A percentile compares a stretch with the other conserved stretches of the same genome.
phyloP scores from a whole-genome alignment of 345 rosid genomes.

The Citrus sinensis region DNA sequence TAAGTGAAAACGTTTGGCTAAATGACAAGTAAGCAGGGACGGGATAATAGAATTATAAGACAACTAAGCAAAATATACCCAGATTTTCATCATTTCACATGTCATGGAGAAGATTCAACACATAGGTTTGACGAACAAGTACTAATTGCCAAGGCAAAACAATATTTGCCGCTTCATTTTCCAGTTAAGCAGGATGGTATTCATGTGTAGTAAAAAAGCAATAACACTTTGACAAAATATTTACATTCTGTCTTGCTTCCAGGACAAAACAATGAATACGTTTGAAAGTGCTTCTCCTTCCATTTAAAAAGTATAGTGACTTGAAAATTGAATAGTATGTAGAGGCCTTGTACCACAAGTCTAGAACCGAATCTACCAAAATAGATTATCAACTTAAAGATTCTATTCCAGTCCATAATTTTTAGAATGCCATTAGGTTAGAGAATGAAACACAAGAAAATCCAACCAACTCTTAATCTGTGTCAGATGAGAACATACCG shows the following conservation, averaged over 20 bases:
- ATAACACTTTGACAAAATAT: not conserved
- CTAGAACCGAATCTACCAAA: not conserved
- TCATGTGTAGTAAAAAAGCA: not conserved
- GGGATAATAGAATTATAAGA: not conserved
- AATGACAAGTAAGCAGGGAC: not conserved
- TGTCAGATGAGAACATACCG: conserved; percentile 47
- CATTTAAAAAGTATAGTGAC: not conserved
- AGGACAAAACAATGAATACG: not conserved
- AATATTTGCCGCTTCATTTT: not conserved
- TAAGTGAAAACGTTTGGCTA: not conserved
- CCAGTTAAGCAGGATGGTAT: not conserved
- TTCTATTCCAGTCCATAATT: not conserved
- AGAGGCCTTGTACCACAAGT: not conserved
- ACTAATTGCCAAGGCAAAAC: not conserved
- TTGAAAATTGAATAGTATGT: not conserved
- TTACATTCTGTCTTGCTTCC: not conserved
- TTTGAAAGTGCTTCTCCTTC: not conserved
- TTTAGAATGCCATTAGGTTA: not conserved
- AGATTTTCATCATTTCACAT: not conserved
- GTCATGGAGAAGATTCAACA: not conserved
- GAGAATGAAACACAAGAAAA: not conserved
- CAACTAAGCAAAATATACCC: not conserved
- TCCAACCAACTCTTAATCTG: not conserved
- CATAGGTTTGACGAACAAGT: not conserved
- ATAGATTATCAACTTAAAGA: not conserved